Percentiles rank a stretch among this genome's conserved stretches.
These are phyloP conservation scores for Podaxis sp. DNA, from an alignment of 768 basidiomycete species.

Conservation along the genomic window DNA sequence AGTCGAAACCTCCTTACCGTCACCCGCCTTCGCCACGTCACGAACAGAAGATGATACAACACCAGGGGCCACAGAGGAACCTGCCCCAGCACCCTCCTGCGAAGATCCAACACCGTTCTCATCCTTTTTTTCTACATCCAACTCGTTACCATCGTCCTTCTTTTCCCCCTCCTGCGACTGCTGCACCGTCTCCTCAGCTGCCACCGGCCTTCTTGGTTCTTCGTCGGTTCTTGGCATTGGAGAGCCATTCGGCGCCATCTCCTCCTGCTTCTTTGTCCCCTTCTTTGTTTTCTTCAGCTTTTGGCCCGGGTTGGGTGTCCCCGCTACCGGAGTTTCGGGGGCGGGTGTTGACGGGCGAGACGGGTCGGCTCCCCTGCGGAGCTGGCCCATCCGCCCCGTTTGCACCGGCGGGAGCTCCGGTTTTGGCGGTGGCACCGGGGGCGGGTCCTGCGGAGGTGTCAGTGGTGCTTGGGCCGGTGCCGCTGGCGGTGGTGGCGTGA, in stretches of 20 bases:
- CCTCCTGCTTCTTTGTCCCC: conserved; percentile 17
- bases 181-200: neutral
- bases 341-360: conserved; percentile 14
- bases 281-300: conserved; percentile 5
- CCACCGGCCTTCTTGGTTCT: neutral
- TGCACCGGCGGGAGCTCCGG: conserved; percentile 14
- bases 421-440: conserved; percentile 14
- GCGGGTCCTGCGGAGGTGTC: conserved; percentile 12
- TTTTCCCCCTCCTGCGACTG: neutral
- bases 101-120: conserved; percentile 17
- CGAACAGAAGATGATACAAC: neutral
- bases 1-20: conserved; percentile 4
- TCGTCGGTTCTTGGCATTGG: conserved; percentile 14
- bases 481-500: conserved; percentile 12
- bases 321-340: conserved; percentile 8
- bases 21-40: neutral
- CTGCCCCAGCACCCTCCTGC: conserved; percentile 5
- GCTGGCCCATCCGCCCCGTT: neutral
- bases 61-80: conserved; percentile 5
- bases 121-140: conserved; percentile 11
- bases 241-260: neutral
- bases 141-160: conserved; percentile 5
- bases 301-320: neutral
- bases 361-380: neutral
- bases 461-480: conserved; percentile 9